A percentile compares a stretch with the other conserved stretches of the same genome.
Conservation (phyloP, 2,329 filamentous ascomycete species). For the Teratosphaeria viscida region DNA sequence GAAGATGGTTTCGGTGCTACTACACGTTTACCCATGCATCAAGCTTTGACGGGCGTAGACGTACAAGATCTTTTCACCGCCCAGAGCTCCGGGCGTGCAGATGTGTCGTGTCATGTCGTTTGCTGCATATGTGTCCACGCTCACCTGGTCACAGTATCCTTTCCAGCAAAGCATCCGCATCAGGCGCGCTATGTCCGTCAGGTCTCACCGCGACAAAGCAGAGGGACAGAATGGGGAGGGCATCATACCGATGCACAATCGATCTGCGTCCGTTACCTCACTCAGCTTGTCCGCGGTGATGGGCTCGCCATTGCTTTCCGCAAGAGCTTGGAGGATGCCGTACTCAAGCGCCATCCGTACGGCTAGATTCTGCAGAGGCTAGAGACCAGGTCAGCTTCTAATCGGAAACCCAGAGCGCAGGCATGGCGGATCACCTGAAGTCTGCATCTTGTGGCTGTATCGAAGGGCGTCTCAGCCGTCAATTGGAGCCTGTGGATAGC, state of each 20-base stretch:
- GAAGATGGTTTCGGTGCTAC: neutral
- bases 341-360: conserved; percentile 5
- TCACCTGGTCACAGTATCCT: neutral
- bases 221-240: neutral
- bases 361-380: conserved; percentile 1
- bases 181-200: neutral
- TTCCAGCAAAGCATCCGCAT: conserved; percentile 1
- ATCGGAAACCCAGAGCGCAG: neutral
- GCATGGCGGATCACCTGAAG: neutral
- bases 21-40: neutral
- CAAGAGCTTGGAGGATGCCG: conserved; percentile 3
- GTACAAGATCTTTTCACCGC: neutral
- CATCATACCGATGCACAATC: conserved; percentile 1
- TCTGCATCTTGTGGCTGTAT: neutral
- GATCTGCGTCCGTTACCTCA: conserved; percentile 1
- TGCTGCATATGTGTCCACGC: neutral
- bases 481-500: conserved; percentile 6
- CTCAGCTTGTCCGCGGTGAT: conserved; percentile 3
- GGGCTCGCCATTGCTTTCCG: neutral
- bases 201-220: neutral
- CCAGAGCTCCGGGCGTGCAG: neutral
- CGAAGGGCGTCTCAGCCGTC: conserved; percentile 3
- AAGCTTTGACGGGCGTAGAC: neutral
- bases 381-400: neutral
- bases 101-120: conserved; percentile 1